Base-by-base conservation (phyloP, 2,329 filamentous ascomycete genomes). In the Fusarium clavum region DNA sequence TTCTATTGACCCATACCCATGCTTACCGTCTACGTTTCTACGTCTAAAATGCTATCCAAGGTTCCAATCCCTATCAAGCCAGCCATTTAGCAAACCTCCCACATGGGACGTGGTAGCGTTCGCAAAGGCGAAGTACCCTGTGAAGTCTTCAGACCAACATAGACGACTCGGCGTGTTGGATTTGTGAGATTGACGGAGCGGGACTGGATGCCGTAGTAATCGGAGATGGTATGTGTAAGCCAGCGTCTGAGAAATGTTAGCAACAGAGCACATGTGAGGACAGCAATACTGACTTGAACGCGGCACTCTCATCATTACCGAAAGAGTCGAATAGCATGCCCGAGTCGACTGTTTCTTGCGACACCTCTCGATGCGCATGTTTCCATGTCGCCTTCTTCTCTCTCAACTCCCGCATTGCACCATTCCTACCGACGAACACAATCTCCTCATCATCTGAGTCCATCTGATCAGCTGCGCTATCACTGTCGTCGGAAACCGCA, bases 191-290 rank as follows among this genome's bases (percentile, higher is more conserved):
- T 92, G 64, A 95, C 88, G 7, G 92, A 94, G 83, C 90, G 94
- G 22, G 94, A 97, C 65, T 90, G 88, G 60, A 98, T 86, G 46
- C 94, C 94, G 77, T 98, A 98, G 79, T 98, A 98, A 43, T 91
- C 89, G 12, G 93, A 95, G 69, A 98, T 94, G 61, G 93, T 92
- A 80, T 98, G 94, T 2, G 97, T 93, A 57, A 98, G 88, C 92
- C 94, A 98, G 69, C 95, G 92, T 72, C 92, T 95, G 20, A 7
- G 46, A n/a, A 22, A 18, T 30, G 58, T 74, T 43, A 72, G 64
- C 47, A 55, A 45, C 13, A 4, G 18, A 24, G 46, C 38, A n/a
- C n/a, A 18, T 3, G 30, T 45, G 34, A 27, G 9, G 20, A 48
- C 6, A 18, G 4, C 8, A 5, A 40, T 29, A 87, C 90, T 76